Conservation (phyloP, 176 grass and related monocot species). For the Oryza glumipatula region DNA sequence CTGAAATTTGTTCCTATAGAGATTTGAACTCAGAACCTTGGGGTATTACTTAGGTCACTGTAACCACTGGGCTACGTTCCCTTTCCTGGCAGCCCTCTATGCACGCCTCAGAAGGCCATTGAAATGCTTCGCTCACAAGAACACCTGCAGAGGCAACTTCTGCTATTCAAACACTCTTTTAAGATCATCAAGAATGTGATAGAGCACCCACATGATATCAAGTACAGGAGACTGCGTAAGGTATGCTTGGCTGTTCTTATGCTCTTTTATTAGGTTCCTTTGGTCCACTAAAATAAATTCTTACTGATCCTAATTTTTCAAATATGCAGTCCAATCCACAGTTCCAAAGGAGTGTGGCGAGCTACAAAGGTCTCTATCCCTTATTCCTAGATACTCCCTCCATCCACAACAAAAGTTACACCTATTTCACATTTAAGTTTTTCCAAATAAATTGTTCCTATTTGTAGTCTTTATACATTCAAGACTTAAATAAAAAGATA, state of each 20-base stretch:
- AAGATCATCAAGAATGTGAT: constrained; percentile 96
- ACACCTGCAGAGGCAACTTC: constrained; percentile 59
- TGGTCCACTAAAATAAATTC: not conserved
- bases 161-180: constrained; percentile 74
- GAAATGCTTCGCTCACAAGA: constrained; percentile 64
- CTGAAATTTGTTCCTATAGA: too few species aligned
- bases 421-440: too few species aligned
- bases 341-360: constrained; percentile 81
- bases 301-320: constrained; percentile 8
- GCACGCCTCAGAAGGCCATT: constrained; percentile 68
- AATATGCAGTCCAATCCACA: constrained; percentile 73
- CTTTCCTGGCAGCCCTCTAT: constrained; percentile 48
- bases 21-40: constrained; percentile 42
- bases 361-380: constrained; percentile 53
- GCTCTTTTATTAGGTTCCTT: not conserved
- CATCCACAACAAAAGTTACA: too few species aligned
- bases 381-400: too few species aligned
- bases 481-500: too few species aligned
- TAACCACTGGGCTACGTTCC: too few species aligned
- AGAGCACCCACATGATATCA: constrained; percentile 72
- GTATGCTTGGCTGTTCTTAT: constrained; percentile 44
- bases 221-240: constrained; percentile 88
- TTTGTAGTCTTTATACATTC: too few species aligned
- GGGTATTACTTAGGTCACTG: too few species aligned
- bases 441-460: too few species aligned